Base-by-base conservation (phyloP, 2,329 filamentous ascomycete genomes). In the Neopestalotiopsis clavispora region DNA sequence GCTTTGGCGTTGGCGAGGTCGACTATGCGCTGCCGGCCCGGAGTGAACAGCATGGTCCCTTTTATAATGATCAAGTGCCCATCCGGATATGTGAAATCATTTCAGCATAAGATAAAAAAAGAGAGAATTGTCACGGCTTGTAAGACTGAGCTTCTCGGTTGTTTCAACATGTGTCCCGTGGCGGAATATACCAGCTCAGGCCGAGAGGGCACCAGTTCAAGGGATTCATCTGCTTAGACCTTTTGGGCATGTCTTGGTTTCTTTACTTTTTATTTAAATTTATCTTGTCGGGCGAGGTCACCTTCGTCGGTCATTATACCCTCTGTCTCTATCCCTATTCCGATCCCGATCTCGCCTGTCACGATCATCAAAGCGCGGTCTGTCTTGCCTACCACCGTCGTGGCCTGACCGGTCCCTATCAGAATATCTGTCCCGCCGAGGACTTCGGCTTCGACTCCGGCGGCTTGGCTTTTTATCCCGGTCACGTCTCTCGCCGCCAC, bases 21-120 rank as follows among this genome's bases (percentile, higher is more conserved):
- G 72, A 77, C 1, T 88, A 85, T 69, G 75, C 77, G 0, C 78
- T 86, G 28, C 78, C 79, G 14, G 69, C 74, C 4, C 75, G 75
- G 30, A 72, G 74, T 6, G 73, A 80, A 69, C 90, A 92, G 75
- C 77, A 80, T 28, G 90, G 90, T 0, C 90, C 90, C 4, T 92
- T 92, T 74, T 92, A 91, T 79, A 84, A 82, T 71, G 86, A 88
- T 68, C 72, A 80, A n/a, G 86, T 87, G 4, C 85, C 86, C 4
- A 90, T 92, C 71, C 85, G 86, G 72, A 87, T 92, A 65, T 87
- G 83, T 76, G 76, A 75, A 69, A 81, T 86, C 71, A 79, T 74
- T 38, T 38, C 59, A n/a, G 10, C 59, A 20, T 62, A 38, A 59
- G 7, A 42, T n/a, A 23, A 23, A 9, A 52, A 7, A n/a, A 23